A percentile compares a stretch with the other conserved stretches of the same genome.
These are phyloP conservation scores for Cichorium intybus DNA, from an alignment of 140 eudicot species.

Conservation along the genomic window DNA sequence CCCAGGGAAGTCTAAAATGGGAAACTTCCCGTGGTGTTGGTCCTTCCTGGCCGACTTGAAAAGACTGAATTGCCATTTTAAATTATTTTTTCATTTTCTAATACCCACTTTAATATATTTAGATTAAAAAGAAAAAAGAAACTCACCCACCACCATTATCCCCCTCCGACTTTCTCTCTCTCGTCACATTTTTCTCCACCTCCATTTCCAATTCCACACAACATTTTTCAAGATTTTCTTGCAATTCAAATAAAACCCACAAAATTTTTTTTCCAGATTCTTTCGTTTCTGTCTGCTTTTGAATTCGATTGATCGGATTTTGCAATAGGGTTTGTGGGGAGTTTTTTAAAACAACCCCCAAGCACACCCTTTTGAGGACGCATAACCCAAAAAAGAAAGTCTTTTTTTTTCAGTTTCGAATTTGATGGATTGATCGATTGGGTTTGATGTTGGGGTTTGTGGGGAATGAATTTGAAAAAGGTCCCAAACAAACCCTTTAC, in stretches of 20 bases:
- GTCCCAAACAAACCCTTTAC: slow-evolving; percentile 37
- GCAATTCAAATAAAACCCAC: slow-evolving; percentile 14
- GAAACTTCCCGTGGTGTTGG: too few species aligned
- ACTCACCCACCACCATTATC: too few species aligned
- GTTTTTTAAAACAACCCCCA: slow-evolving; percentile 1
- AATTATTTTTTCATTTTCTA: too few species aligned
- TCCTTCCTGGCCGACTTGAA: too few species aligned
- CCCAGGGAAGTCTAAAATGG: too few species aligned
- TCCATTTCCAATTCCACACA: slow-evolving; percentile 63
- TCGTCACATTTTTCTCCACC: too few species aligned
- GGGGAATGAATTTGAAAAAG: slow-evolving; percentile 14
- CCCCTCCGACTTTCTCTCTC: too few species aligned
- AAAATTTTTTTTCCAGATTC: background rate
- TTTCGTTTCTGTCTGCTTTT: background rate
- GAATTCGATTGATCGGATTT: background rate
- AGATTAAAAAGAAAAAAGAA: too few species aligned
- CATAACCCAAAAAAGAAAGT: slow-evolving; percentile 19
- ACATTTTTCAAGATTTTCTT: slow-evolving; percentile 31
- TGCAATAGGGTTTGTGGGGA: slow-evolving; percentile 6
- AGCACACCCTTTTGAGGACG: slow-evolving; percentile 20
- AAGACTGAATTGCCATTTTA: too few species aligned
- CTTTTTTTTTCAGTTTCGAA: slow-evolving; percentile 9
- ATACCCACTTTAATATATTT: too few species aligned
- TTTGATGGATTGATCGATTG: slow-evolving; percentile 24
- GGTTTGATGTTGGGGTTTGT: slow-evolving; percentile 32